Evolutionary conservation across 768 basidiomycete species (phyloP).

Genomic region (Lactarius quietus): DNA sequence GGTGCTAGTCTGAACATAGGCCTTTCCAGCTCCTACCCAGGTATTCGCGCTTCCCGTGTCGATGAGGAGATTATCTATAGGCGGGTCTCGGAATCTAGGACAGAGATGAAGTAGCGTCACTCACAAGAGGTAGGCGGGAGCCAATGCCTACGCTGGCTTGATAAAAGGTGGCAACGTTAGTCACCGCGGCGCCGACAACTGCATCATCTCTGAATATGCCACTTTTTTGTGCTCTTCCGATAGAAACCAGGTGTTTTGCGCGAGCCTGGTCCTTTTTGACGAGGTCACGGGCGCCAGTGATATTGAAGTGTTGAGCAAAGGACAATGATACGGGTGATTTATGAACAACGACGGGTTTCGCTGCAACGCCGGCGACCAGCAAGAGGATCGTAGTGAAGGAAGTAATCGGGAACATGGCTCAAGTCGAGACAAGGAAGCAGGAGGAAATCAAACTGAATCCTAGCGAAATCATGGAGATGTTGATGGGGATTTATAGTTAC

Average conservation of each 20-base stretch:
- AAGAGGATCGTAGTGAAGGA: constrained; percentile 17
- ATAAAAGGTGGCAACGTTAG: constrained; percentile 6
- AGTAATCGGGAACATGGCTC: too few relatives aligned
- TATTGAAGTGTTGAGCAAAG: constrained; percentile 33
- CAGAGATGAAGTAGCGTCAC: not conserved
- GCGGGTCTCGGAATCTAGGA: not conserved
- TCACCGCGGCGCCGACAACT: not conserved
- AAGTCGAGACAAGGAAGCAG: too few relatives aligned
- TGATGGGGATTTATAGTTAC: not conserved
- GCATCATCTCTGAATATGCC: constrained; percentile 23
- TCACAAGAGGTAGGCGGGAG: constrained; percentile 40
- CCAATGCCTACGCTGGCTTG: constrained; percentile 44
- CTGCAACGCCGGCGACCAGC: constrained; percentile 27
- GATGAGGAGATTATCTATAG: not conserved
- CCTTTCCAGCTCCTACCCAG: too few relatives aligned
- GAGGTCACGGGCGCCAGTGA: constrained; percentile 35
- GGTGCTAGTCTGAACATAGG: not conserved
- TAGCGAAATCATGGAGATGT: not conserved
- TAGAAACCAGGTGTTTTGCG: constrained; percentile 41
- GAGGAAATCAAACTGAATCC: too few relatives aligned
- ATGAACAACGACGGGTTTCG: constrained; percentile 29
- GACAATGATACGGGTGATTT: too few relatives aligned
- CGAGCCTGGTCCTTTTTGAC: constrained; percentile 50
- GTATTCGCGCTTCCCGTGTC: too few relatives aligned
- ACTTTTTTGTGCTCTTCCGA: constrained; percentile 36